Conservation (phyloP, 331 rosid species). For the Quercus tomentella region DNA sequence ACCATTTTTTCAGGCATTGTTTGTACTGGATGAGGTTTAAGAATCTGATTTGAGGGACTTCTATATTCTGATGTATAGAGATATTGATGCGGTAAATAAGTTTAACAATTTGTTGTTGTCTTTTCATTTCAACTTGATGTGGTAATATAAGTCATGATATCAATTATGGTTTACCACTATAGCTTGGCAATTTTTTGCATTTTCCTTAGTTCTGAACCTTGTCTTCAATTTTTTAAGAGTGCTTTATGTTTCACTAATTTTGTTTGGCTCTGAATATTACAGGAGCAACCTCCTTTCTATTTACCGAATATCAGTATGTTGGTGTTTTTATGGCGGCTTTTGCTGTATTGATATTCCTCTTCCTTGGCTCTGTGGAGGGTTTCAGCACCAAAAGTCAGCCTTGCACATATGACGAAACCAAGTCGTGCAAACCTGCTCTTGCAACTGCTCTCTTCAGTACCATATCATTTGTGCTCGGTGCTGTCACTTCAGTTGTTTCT, state of each 20-base stretch:
- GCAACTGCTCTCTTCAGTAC: constrained; percentile 91
- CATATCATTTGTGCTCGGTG: constrained; percentile 79
- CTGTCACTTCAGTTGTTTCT: constrained; percentile 74
- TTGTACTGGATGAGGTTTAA: not conserved
- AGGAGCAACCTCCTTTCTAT: constrained; percentile 96
- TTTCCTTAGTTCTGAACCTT: not conserved
- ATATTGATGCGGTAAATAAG: not conserved
- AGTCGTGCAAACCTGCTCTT: constrained; percentile 82
- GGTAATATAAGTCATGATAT: not conserved
- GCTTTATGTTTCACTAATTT: constrained; percentile 18
- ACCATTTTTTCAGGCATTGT: not conserved
- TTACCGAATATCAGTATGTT: constrained; percentile 74
- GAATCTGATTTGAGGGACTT: not conserved
- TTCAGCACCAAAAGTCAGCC: constrained; percentile 71
- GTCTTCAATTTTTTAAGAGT: not conserved
- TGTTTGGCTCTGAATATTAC: constrained; percentile 25
- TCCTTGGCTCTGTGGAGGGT: constrained; percentile 97
- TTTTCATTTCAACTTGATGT: not conserved
- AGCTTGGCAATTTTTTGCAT: not conserved
- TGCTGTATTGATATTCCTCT: constrained; percentile 78
- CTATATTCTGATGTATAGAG: not conserved
- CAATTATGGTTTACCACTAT: not conserved
- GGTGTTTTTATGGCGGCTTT: constrained; percentile 84
- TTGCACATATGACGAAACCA: constrained; percentile 64
- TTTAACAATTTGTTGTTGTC: not conserved